These are phyloP conservation scores for Amanita polypyramis DNA, from an alignment of 768 basidiomycete species.

Conservation along the genomic window DNA sequence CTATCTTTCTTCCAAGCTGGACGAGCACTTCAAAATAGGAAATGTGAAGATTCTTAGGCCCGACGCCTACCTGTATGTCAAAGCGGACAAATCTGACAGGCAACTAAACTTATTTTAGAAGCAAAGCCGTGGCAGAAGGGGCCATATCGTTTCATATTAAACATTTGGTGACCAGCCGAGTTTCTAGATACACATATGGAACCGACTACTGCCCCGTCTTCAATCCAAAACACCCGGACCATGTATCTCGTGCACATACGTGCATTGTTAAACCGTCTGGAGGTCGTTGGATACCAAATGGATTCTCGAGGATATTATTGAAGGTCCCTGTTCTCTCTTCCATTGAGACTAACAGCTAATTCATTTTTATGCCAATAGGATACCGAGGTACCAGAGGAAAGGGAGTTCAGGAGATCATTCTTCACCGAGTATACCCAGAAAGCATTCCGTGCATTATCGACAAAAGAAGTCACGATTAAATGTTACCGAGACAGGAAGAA, in stretches of 20 bases:
- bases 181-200: constrained; percentile 12
- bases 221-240: constrained; percentile 8
- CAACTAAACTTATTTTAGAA: constrained; percentile 14
- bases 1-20: constrained; percentile 26
- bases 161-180: constrained; percentile 11
- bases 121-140: no score
- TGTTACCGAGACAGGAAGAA: constrained; percentile 13
- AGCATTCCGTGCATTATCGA: constrained; percentile 8
- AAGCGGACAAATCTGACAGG: no score
- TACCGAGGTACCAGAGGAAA: no score
- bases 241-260: constrained; percentile 2
- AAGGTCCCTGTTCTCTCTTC: constrained; percentile 1
- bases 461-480: constrained; percentile 2
- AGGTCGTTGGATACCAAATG: not conserved
- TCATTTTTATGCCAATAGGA: not conserved
- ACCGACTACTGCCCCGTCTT: constrained; percentile 1
- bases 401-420: constrained; percentile 14
- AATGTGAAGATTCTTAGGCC: constrained; percentile 30
- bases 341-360: not conserved
- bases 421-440: constrained; percentile 4
- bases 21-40: constrained; percentile 21
- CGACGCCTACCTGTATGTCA: constrained; percentile 33
- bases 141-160: no score
- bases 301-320: constrained; percentile 8
- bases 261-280: constrained; percentile 3